phyloP scores from a whole-genome alignment of 768 basidiomycete species.

The Fomitopsis serialis region DNA sequence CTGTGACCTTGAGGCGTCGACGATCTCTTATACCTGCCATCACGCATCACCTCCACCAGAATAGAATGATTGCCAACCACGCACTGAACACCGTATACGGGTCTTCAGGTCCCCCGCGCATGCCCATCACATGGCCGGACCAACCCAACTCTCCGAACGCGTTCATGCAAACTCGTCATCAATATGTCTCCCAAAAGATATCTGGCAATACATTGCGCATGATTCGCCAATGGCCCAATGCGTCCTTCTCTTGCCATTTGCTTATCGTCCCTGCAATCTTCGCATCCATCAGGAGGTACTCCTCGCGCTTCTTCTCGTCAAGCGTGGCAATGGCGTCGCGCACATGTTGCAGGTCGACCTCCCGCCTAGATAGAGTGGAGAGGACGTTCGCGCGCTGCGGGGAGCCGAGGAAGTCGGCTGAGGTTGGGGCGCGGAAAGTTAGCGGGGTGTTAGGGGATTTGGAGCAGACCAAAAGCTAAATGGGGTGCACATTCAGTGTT shows the following conservation, averaged over 20 bases:
- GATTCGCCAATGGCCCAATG: conserved; percentile 74
- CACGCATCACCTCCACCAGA: no score
- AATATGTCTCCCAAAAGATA: conserved; percentile 76
- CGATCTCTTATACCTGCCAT: no score
- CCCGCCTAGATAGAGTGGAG: conserved; percentile 42
- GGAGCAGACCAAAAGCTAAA: conserved; percentile 82
- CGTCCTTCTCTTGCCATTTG: conserved; percentile 59
- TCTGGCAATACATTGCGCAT: conserved; percentile 78
- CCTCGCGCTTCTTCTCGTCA: conserved; percentile 32
- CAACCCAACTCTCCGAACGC: not conserved
- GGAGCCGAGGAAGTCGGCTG: conserved; percentile 66
- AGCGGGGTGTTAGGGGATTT: conserved; percentile 40
- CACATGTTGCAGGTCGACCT: conserved; percentile 39
- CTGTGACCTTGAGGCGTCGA: no score
- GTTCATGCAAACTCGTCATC: not conserved
- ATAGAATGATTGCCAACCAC: no score
- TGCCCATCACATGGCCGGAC: not conserved
- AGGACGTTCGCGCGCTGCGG: conserved; percentile 61
- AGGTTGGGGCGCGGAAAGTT: conserved; percentile 49
- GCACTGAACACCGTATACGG: no score
- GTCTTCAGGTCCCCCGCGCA: not conserved
- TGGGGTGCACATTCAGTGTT: not conserved
- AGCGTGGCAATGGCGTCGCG: conserved; percentile 4
- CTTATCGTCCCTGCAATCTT: conserved; percentile 40
- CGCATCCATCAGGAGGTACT: conserved; percentile 56